Evolutionary conservation across 306 rosid species (phyloP).

Genomic region (Mimosa bimucronata): DNA sequence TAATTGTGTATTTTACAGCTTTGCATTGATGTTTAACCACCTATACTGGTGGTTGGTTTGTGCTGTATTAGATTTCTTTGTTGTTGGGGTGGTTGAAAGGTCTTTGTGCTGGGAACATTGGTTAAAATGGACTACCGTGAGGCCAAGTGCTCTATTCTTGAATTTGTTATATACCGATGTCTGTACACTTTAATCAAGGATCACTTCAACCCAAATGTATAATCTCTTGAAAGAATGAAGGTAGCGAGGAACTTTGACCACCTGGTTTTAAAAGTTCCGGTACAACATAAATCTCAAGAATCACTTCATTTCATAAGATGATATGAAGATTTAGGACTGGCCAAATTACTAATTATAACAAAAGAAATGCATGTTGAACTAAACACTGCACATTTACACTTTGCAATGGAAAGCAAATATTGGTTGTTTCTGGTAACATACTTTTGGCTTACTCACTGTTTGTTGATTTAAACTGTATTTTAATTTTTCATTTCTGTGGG

Average conservation of each 20-base stretch:
- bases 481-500: conserved; percentile 10
- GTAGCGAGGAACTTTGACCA: background rate
- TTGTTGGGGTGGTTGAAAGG: background rate
- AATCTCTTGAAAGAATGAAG: background rate
- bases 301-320: background rate
- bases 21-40: background rate
- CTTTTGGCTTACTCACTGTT: background rate
- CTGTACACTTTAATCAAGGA: background rate
- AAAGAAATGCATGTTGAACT: background rate
- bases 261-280: background rate
- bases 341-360: background rate
- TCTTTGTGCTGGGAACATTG: background rate
- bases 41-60: no score
- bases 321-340: conserved; percentile 5
- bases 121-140: background rate
- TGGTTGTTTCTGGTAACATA: background rate
- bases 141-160: background rate
- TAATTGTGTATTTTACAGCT: background rate
- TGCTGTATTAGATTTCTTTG: conserved; percentile 16
- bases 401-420: conserved; percentile 3
- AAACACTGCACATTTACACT: background rate
- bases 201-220: background rate
- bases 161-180: background rate
- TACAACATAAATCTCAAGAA: background rate
- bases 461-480: conserved; percentile 15